phyloP scores from a whole-genome alignment of 1,284 basidiomycete species.

The Sporisorium iseilematis-ciliati region DNA sequence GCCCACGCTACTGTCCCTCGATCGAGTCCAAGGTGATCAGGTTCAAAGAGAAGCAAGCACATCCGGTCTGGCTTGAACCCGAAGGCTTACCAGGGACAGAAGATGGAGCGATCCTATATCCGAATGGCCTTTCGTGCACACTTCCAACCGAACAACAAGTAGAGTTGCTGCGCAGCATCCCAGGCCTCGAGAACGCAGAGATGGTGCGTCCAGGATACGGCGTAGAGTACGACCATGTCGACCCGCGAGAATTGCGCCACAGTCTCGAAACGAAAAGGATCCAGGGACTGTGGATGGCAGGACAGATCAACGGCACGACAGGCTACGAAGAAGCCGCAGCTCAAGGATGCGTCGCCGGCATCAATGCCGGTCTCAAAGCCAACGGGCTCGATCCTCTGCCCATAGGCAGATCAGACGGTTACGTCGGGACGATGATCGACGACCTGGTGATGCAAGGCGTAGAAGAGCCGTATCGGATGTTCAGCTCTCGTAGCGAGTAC shows the following conservation, averaged over 20 bases:
- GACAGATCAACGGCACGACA: constrained; percentile 76
- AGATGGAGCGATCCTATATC: constrained; percentile 81
- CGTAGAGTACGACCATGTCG: constrained; percentile 92
- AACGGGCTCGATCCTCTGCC: constrained; percentile 75
- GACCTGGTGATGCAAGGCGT: constrained; percentile 87
- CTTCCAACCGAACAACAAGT: constrained; percentile 86
- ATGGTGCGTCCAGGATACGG: constrained; percentile 88
- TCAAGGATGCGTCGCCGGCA: constrained; percentile 84
- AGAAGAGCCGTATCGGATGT: constrained; percentile 93
- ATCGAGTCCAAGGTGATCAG: constrained; percentile 86
- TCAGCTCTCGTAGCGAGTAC: constrained; percentile 89
- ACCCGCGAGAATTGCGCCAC: constrained; percentile 81
- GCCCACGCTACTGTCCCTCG: constrained; percentile 90
- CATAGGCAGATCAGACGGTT: constrained; percentile 84
- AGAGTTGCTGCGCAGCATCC: constrained; percentile 82
- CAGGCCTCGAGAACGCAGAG: constrained; percentile 83
- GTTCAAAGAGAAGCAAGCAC: constrained; percentile 78
- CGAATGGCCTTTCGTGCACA: constrained; percentile 87
- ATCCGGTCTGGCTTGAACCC: constrained; percentile 88
- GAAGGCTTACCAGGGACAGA: constrained; percentile 86
- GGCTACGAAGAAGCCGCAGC: constrained; percentile 93
- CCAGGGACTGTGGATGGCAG: constrained; percentile 66
- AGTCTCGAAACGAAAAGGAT: constrained; percentile 88
- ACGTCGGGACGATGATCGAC: constrained; percentile 88
- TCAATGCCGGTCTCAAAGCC: constrained; percentile 84